Percentiles rank a stretch among this genome's conserved stretches.
These are phyloP conservation scores for Hymenochaete sp. DNA, from an alignment of 1,284 basidiomycete species.

Conservation along the genomic window DNA sequence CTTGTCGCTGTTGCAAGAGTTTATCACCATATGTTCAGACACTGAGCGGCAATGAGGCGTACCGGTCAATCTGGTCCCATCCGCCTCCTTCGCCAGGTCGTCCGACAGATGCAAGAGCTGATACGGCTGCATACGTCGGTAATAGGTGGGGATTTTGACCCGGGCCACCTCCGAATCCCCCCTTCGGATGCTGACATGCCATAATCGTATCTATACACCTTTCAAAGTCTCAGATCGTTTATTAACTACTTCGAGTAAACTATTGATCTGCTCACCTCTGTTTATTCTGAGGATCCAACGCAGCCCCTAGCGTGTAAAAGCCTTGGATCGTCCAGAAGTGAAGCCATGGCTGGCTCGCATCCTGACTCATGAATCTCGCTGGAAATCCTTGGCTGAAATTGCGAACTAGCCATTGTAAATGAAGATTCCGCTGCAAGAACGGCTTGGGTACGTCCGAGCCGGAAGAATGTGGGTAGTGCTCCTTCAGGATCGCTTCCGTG, in stretches of 20 bases:
- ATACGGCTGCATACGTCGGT: constrained; percentile 86
- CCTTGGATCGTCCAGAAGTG: constrained; percentile 86
- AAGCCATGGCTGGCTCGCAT: constrained; percentile 90
- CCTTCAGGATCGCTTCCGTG: constrained; percentile 56
- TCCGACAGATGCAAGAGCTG: constrained; percentile 77
- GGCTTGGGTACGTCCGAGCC: constrained; percentile 23
- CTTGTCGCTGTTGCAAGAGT: constrained; percentile 37
- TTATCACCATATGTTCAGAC: neutral
- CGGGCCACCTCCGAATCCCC: constrained; percentile 90
- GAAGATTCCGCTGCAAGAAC: constrained; percentile 45
- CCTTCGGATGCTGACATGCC: constrained; percentile 69
- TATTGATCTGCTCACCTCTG: constrained; percentile 46
- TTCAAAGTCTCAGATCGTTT: neutral
- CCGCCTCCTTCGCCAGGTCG: constrained; percentile 62
- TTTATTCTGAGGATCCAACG: constrained; percentile 65
- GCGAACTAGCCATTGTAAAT: constrained; percentile 61
- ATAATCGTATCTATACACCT: constrained; percentile 75
- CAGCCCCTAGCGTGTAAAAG: constrained; percentile 70
- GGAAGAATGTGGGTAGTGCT: constrained; percentile 29
- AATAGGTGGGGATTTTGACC: constrained; percentile 85
- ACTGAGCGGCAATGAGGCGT: constrained; percentile 21
- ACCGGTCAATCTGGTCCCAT: constrained; percentile 82
- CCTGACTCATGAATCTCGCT: constrained; percentile 66
- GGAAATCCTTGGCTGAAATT: constrained; percentile 74
- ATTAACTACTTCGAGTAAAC: neutral